Evolutionary conservation across 345 rosid species (phyloP).

Genomic region (Mangifera indica): DNA sequence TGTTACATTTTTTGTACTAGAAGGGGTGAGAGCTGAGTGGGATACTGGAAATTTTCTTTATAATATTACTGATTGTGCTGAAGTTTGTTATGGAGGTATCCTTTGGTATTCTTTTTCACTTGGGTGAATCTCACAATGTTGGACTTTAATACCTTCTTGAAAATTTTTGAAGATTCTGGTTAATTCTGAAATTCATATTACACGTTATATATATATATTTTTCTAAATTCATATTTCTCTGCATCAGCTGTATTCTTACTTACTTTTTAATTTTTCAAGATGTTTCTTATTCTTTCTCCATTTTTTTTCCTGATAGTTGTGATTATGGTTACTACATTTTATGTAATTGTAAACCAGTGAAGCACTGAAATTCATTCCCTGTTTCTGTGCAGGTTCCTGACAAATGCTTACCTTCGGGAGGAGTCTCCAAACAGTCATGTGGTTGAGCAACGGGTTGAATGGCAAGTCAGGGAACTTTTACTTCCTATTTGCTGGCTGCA

Average conservation of each 20-base stretch:
- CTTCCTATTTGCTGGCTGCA: constrained; percentile 9
- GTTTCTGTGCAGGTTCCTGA: constrained; percentile 66
- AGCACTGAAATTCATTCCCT: constrained; percentile 12
- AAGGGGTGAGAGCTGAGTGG: neutral
- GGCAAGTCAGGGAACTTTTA: constrained; percentile 55
- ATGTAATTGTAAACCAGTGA: neutral
- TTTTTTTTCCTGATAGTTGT: neutral
- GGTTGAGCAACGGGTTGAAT: constrained; percentile 97
- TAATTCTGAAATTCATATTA: too few species aligned
- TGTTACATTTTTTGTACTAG: neutral
- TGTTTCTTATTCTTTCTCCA: neutral
- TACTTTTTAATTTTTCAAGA: neutral
- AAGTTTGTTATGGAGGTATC: neutral
- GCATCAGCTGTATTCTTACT: neutral
- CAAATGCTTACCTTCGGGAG: constrained; percentile 92
- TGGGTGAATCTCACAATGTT: too few species aligned
- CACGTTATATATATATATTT: neutral
- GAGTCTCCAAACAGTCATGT: constrained; percentile 98
- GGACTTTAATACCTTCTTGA: neutral
- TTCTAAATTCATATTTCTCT: neutral
- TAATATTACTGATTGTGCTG: neutral
- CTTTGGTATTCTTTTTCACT: neutral
- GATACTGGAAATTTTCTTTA: neutral
- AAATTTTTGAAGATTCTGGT: too few species aligned
- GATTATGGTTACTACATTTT: neutral